Evolutionary conservation across 148 eudicot species (phyloP).

Genomic region (Amaranthus palmeri): DNA sequence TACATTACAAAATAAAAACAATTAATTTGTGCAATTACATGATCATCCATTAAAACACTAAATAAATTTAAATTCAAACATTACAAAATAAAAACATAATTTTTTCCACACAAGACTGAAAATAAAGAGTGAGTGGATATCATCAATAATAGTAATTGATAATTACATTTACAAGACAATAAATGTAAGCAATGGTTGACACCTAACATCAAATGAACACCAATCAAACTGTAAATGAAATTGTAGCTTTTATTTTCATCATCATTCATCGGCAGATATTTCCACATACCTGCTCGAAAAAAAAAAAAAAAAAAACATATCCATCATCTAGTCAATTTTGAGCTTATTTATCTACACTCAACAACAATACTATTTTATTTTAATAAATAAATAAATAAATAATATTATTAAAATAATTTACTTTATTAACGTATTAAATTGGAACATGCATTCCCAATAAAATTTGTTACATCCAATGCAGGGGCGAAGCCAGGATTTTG

Average conservation of each 20-base stretch:
- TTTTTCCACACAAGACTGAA: neutral
- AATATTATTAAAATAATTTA: neutral
- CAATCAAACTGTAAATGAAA: neutral
- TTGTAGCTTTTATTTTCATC: neutral
- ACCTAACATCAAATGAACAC: neutral
- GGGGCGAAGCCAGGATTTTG: too few species aligned
- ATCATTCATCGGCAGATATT: neutral
- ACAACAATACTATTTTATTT: neutral
- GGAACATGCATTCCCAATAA: too few species aligned
- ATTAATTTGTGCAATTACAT: neutral
- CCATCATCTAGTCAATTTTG: neutral
- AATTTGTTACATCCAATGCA: too few species aligned
- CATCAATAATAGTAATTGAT: neutral
- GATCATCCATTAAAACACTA: neutral
- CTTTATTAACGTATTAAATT: too few species aligned
- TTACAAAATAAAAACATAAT: neutral
- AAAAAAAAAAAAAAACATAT: neutral
- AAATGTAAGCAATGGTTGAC: too few species aligned
- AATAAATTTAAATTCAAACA: neutral
- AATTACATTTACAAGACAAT: neutral
- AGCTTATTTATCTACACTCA: neutral
- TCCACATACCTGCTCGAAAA: neutral
- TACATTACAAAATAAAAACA: neutral
- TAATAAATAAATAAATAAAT: neutral
- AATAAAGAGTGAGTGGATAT: neutral